phyloP scores from a whole-genome alignment of 2,329 filamentous ascomycete species.

The Cercospora canescens region DNA sequence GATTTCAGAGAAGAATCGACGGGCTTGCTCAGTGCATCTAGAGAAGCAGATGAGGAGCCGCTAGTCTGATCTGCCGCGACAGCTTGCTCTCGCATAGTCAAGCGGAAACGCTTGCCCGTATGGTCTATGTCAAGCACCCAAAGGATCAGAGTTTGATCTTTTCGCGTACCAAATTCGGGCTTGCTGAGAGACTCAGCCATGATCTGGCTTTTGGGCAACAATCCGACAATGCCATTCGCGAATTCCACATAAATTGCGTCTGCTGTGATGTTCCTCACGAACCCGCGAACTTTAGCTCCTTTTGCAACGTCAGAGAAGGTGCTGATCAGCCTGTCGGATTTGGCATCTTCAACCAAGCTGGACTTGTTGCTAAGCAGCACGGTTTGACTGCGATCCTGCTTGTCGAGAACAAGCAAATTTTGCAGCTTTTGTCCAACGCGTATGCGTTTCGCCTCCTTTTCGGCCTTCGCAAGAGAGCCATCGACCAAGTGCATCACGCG shows the following conservation, averaged over 20 bases:
- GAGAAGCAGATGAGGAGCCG: constrained; percentile 9
- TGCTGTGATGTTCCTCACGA: constrained; percentile 79
- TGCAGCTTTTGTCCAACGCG: constrained; percentile 79
- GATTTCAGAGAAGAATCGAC: constrained; percentile 65
- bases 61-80: constrained; percentile 36
- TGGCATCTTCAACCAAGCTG: constrained; percentile 73
- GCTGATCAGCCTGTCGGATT: constrained; percentile 69
- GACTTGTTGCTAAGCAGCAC: constrained; percentile 81
- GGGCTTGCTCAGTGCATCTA: constrained; percentile 53
- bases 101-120: constrained; percentile 66
- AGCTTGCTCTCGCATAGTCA: constrained; percentile 58
- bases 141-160: constrained; percentile 72
- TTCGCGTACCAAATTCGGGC: constrained; percentile 76
- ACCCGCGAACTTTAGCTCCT: constrained; percentile 70
- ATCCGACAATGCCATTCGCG: constrained; percentile 70
- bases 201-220: constrained; percentile 78
- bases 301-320: constrained; percentile 70
- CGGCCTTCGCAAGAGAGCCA: constrained; percentile 76
- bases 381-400: constrained; percentile 73
- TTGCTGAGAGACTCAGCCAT: constrained; percentile 66
- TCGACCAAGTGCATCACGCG: constrained; percentile 80
- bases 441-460: constrained; percentile 75
- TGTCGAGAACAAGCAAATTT: constrained; percentile 83
- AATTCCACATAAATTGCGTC: constrained; percentile 90
- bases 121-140: constrained; percentile 72